Evolutionary conservation across 2,329 filamentous ascomycete genomes (phyloP), one percentile per base, ranked within the genome.

Genomic region (Didymellaceae sp.): DNA sequence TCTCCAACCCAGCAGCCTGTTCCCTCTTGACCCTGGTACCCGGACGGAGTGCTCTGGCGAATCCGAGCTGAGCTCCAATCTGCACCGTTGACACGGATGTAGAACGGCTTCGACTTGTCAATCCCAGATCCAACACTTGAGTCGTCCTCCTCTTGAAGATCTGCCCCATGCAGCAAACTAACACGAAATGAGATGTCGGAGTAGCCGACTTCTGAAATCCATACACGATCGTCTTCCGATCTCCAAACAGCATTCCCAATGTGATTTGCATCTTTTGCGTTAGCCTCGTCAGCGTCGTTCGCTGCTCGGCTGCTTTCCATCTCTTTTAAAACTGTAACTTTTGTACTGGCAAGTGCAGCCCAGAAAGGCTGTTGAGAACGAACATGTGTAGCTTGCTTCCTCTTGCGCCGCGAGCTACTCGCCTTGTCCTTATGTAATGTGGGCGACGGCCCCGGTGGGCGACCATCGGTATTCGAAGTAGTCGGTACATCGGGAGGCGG

Each of bases 311-410:
- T 93, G 70, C 95, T 84, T 75, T 81, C 79, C 72, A 80, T 82
- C 78, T 75, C 92, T 77, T 96, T 94, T 68, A 95, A 87, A 76
- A 96, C 91, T 64, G 94, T 93, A 71, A 97, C 92, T 80, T 97
- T 97, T 68, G 92, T 96, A 76, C 91, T 96, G 42, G 92, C 92
- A 63, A 97, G 83, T 38, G 92, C 92, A 58, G 92, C 91, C 92
- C 92, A 97, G 59, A 97, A 84, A 39, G 92, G 92, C 76, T 97
- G 92, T 68, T 91, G 87, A 71, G 91, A 90, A 73, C 92, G 83
- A 61, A 96, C 91, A 74, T 94, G 90, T 51, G 91, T 91, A 68
- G 90, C 93, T 75, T 96, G 91, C 77, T 94, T 93, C 76, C 89
- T 86, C 77, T 90, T 88, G 77, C 91, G 94, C 76, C 94, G 95